Conservation (phyloP, 768 basidiomycete genomes). For the button mushroom (Agaricus bisporus) region DNA sequence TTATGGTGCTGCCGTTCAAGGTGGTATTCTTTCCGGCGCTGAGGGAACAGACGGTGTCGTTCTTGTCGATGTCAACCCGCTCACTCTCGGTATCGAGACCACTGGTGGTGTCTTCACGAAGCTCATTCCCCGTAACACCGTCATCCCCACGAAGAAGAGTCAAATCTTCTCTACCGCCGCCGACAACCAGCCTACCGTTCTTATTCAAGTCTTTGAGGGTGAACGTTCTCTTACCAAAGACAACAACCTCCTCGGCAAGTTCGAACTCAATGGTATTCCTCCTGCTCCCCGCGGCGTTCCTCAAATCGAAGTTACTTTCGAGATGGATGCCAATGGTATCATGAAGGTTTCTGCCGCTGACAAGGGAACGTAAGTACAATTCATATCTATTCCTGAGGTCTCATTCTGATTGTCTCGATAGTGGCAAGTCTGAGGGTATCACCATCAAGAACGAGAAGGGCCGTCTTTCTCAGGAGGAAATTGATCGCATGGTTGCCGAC, state of each 20-base stretch:
- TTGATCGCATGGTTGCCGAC: constrained; percentile 93
- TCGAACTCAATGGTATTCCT: constrained; percentile 88
- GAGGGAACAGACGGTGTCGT: constrained; percentile 87
- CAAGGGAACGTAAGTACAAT: constrained; percentile 76
- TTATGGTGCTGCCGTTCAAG: constrained; percentile 98
- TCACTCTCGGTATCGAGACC: constrained; percentile 98
- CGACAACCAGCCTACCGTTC: constrained; percentile 90
- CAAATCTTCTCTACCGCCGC: constrained; percentile 89
- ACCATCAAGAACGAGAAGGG: constrained; percentile 97
- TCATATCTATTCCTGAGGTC: background rate
- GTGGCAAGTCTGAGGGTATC: constrained; percentile 83
- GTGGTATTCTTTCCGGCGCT: constrained; percentile 95
- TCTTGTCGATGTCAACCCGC: constrained; percentile 93
- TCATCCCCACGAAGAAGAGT: constrained; percentile 95
- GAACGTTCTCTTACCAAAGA: constrained; percentile 97
- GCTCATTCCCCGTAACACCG: constrained; percentile 95
- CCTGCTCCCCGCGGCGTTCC: constrained; percentile 96
- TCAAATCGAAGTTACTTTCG: constrained; percentile 95
- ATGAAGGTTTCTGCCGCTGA: constrained; percentile 91
- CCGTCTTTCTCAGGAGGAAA: constrained; percentile 82
- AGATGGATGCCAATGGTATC: constrained; percentile 93
- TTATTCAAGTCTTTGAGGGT: constrained; percentile 97
- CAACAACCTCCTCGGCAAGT: constrained; percentile 97
- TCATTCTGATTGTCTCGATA: constrained; percentile 18
- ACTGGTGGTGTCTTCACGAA: constrained; percentile 98